Evolutionary conservation across 164 flowering plant species (phyloP).

Genomic region (Euptelea pleiosperma): DNA sequence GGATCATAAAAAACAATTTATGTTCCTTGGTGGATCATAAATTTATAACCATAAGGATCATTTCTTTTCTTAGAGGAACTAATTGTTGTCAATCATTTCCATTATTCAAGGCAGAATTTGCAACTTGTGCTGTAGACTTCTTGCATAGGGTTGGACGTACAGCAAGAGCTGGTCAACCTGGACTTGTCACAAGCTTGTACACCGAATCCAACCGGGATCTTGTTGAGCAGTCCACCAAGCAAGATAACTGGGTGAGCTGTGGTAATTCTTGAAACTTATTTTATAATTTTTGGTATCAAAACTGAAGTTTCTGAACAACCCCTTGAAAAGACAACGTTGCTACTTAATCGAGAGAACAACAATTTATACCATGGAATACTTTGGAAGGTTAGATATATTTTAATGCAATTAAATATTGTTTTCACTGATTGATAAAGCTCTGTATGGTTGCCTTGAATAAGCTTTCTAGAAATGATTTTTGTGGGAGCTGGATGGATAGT

Average conservation of each 20-base stretch:
- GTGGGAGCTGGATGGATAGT: too few relatives aligned
- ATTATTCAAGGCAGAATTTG: constrained; percentile 75
- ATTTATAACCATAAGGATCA: too few relatives aligned
- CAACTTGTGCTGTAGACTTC: constrained; percentile 83
- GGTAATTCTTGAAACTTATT: constrained; percentile 37
- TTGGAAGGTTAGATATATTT: too few relatives aligned
- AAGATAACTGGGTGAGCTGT: constrained; percentile 53
- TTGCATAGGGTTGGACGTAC: constrained; percentile 87
- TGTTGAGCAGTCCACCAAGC: constrained; percentile 75
- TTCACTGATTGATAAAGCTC: too few relatives aligned
- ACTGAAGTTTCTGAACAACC: neutral
- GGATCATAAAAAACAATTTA: too few relatives aligned
- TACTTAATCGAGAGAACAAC: too few relatives aligned
- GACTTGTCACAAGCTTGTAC: constrained; percentile 76
- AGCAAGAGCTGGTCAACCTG: constrained; percentile 82
- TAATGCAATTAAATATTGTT: too few relatives aligned
- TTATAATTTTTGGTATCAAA: neutral
- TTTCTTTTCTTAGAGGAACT: neutral
- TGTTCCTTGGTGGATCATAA: too few relatives aligned
- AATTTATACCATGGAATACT: too few relatives aligned
- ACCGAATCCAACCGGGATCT: constrained; percentile 66
- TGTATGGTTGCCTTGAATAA: too few relatives aligned
- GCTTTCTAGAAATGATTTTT: too few relatives aligned
- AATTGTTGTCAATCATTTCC: neutral
- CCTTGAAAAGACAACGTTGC: neutral